Conservation (phyloP, 306 rosid species). For the Ormosia emarginata region DNA sequence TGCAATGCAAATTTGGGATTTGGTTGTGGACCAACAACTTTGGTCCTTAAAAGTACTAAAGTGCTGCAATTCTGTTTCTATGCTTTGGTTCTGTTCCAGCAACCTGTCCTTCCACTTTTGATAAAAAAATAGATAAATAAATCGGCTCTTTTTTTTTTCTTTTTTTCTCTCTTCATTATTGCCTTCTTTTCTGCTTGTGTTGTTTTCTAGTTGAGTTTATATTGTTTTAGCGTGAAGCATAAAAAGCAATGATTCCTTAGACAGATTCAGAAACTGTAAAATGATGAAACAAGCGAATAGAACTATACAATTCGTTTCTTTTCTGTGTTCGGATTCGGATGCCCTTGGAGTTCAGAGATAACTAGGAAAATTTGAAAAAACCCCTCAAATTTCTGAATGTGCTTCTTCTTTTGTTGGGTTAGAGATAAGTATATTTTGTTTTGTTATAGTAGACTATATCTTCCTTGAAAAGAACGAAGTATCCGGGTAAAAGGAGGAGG, state of each 20-base stretch:
- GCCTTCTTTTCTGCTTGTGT: conserved; percentile 9
- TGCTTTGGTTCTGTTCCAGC: conserved; percentile 38
- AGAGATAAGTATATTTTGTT: neutral
- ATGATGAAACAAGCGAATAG: conserved; percentile 32
- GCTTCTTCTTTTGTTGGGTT: neutral
- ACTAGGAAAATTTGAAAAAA: neutral
- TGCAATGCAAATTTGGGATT: conserved; percentile 18
- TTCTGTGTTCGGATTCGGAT: neutral
- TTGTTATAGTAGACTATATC: conserved; percentile 16
- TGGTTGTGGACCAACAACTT: conserved; percentile 36
- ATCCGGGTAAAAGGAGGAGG: neutral
- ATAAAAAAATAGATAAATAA: neutral
- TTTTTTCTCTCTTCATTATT: neutral
- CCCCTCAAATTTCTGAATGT: neutral
- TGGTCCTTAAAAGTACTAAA: conserved; percentile 44
- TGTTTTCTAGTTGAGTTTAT: neutral
- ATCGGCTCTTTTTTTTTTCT: neutral
- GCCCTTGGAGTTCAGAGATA: neutral
- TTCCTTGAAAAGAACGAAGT: conserved; percentile 43
- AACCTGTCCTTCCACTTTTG: conserved; percentile 26
- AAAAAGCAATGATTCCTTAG: conserved; percentile 44
- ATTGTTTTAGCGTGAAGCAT: conserved; percentile 58
- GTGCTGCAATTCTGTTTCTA: conserved; percentile 41
- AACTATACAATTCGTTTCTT: neutral
- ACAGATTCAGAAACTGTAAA: conserved; percentile 30